Evolutionary conservation across 805 yeast species (phyloP), one percentile per base, ranked within the genome.

Genomic region (Saturnispora besseyi): DNA sequence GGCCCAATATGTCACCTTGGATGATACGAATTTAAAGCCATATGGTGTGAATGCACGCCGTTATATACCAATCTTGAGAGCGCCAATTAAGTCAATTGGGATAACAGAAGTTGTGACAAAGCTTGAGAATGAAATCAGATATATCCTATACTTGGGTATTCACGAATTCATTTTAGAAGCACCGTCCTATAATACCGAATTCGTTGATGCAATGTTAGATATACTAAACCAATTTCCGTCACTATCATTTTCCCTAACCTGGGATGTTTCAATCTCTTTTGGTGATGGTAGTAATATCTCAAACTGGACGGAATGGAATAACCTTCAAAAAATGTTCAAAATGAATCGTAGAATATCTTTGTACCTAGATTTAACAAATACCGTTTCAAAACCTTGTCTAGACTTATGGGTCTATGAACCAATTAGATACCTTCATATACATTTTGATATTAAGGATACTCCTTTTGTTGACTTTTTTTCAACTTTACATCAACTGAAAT

Each of bases 81-180:
- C 22, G 4, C 30, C 42, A 12, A 2, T n/a, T 24, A 29, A 11
- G 3, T 13, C 34, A 31, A 31, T 38, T 13, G 42, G 11, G n/a
- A 24, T 11, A 13, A 13, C 22, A 7, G 7, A 5, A 12, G n/a
- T 38, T 24, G n/a, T 7, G 12, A 5, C 13, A 13, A 38, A 38
- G 30, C 59, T 82, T n/a, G 51, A 63, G 28, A 77, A 79, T 55
- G 87, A 83, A 61, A 63, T 81, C 36, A 68, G 73, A 15, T 79
- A 79, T 57, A 84, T 87, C 2, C 65, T 69, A 41, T 80, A 73
- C 59, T 70, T 82, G 31, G 88, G 87, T 0, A 60, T 83, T 24
- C 41, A 67, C 68, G 8, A 75, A 75, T 43, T 66, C 81, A 31
- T 68, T 83, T 8, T 63, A 82, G 26, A 82, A 84, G 3, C 88